Percentiles rank a stretch among this genome's conserved stretches.
Evolutionary conservation across 495 filamentous ascomycete species (phyloP).

Genomic region (Lepraria neglecta): DNA sequence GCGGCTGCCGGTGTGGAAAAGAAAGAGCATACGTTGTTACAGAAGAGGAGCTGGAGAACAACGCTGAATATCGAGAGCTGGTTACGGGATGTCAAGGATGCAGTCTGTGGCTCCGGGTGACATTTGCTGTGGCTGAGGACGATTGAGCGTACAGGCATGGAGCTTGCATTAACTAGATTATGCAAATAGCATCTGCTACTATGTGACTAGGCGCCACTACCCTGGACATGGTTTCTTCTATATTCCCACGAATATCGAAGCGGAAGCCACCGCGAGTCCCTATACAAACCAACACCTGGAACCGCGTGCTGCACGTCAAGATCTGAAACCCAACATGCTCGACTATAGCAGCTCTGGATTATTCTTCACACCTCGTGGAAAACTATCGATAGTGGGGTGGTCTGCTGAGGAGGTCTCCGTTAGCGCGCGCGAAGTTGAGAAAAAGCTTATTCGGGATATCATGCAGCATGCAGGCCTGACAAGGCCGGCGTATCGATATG

Average conservation of each 20-base stretch:
- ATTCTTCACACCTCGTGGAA: neutral
- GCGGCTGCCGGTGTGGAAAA: constrained; percentile 76
- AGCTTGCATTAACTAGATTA: too few species aligned
- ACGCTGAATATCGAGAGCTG: constrained; percentile 49
- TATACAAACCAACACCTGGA: neutral
- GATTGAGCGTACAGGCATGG: constrained; percentile 7
- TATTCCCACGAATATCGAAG: neutral
- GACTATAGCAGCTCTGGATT: constrained; percentile 20
- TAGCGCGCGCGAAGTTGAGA: constrained; percentile 12
- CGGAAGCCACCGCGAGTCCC: neutral
- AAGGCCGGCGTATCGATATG: constrained; percentile 11
- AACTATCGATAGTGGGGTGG: neutral
- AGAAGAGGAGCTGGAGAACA: constrained; percentile 62
- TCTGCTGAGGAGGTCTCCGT: constrained; percentile 3
- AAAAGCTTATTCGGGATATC: neutral
- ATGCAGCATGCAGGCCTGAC: constrained; percentile 9
- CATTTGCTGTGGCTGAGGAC: constrained; percentile 54
- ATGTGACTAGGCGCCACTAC: neutral
- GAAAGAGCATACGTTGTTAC: constrained; percentile 60
- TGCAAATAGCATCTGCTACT: neutral
- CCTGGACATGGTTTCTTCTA: neutral
- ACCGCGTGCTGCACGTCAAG: neutral
- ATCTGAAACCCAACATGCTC: constrained; percentile 3
- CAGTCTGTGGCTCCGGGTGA: constrained; percentile 61
- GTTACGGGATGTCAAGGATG: constrained; percentile 61